These are phyloP conservation scores for Exutisphaerella laricina DNA, from an alignment of 2,329 filamentous ascomycete genomes.

Conservation along the genomic window DNA sequence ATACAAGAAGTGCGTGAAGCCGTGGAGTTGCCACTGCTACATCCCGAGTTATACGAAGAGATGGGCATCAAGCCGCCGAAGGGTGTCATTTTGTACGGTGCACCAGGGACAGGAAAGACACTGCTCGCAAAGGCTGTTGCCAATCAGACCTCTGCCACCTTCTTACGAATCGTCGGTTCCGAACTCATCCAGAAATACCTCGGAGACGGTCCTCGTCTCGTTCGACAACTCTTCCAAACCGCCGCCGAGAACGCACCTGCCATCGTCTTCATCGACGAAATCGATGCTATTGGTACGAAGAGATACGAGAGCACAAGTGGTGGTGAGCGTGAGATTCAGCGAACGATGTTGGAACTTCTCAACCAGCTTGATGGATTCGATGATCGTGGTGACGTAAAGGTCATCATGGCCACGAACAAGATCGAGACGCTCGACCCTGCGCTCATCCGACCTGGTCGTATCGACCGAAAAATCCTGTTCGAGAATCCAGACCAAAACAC, in stretches of 20 bases:
- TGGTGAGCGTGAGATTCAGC: conserved; percentile 93
- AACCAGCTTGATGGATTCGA: conserved; percentile 99
- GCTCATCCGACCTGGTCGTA: conserved; percentile 92
- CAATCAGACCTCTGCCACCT: conserved; percentile 98
- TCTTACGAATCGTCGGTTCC: conserved; percentile 92
- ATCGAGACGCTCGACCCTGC: conserved; percentile 96
- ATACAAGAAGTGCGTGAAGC: conserved; percentile 98
- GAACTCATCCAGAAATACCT: conserved; percentile 99
- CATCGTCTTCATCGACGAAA: conserved; percentile 99
- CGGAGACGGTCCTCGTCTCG: conserved; percentile 87
- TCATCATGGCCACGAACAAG: conserved; percentile 99
- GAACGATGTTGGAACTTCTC: conserved; percentile 95
- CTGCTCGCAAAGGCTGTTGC: conserved; percentile 93
- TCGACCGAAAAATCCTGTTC: conserved; percentile 92
- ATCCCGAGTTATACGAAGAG: conserved; percentile 97
- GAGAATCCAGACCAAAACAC: conserved; percentile 80
- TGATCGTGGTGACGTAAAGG: conserved; percentile 97
- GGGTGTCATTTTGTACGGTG: conserved; percentile 97
- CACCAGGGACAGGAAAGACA: conserved; percentile 94
- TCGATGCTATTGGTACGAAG: conserved; percentile 98
- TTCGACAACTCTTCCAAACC: conserved; percentile 93
- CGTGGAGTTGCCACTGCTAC: conserved; percentile 87
- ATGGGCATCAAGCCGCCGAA: conserved; percentile 99
- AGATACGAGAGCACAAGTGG: conserved; percentile 97
- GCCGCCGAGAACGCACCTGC: conserved; percentile 93